Conservation (phyloP, 805 yeast genomes). For the Candida krabiensis region DNA sequence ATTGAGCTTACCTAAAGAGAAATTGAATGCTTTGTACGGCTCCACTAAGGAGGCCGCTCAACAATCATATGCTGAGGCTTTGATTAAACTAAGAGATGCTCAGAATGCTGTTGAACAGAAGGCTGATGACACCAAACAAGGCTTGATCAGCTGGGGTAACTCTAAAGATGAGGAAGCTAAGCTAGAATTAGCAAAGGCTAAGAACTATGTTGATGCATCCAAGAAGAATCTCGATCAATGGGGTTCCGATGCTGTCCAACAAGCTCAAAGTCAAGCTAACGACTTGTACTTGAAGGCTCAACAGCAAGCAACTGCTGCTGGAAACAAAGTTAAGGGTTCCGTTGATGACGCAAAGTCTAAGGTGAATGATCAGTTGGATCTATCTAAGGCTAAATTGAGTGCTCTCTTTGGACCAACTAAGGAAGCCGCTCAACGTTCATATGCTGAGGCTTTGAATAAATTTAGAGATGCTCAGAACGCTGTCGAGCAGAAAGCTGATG, state of each 20-base stretch:
- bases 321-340: conserved; percentile 10
- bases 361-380: conserved; percentile 14
- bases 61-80: conserved; percentile 27
- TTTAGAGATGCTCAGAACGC: conserved; percentile 33
- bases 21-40: conserved; percentile 17
- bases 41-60: conserved; percentile 24
- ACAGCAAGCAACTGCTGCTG: conserved; percentile 12
- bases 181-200: conserved; percentile 35
- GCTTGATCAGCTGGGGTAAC: conserved; percentile 41
- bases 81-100: conserved; percentile 29
- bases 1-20: conserved; percentile 14
- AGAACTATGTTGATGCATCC: conserved; percentile 36
- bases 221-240: conserved; percentile 23
- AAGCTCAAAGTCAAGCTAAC: too few relatives aligned
- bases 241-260: conserved; percentile 23
- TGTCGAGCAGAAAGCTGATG: conserved; percentile 33
- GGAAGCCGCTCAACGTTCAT: conserved; percentile 25
- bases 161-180: conserved; percentile 36
- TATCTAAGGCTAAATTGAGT: conserved; percentile 14
- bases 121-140: conserved; percentile 30
- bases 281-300: too few relatives aligned
- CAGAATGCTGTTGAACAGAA: too few relatives aligned
- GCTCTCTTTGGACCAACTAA: conserved; percentile 20
- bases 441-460: conserved; percentile 26
- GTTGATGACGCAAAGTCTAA: conserved; percentile 14